Base-by-base conservation (phyloP, 371 early-diverging fungal genomes). In the Syncephalastrum monosporum region DNA sequence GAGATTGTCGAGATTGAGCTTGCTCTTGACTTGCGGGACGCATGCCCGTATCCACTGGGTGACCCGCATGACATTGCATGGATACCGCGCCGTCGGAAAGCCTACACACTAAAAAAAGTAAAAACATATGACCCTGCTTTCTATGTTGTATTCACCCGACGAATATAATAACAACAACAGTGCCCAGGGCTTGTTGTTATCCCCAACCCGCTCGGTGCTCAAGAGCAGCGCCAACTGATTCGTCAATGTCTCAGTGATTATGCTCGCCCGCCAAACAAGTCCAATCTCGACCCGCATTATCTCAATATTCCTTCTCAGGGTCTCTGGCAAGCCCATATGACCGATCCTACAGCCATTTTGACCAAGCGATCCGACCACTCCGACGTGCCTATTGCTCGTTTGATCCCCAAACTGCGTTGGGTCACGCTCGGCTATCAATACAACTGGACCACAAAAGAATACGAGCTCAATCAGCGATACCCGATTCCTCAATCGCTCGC, bases 361-460 rank as follows among this genome's bases (percentile, higher is more conserved):
- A 41, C 50, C 3, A 47, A 54, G 7, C 65, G 66, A 51, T 67
- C 53, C 52, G 59, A 41, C 6, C 54, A 41, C 29, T 43, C 23
- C 15, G 50, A 69, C 71, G 42, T 63, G 64, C 25, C 50, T 5
- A 6, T 25, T 69, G 0, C 67, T 64, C 14, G 60, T 68, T 13
- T 84, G 23, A 13, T 87, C 3, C 67, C 71, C 13, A 80, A 79
- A 48, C 72, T 91, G 69, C 82, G 95, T 5, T 96, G 96, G 97
- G 80, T 87, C 46, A 92, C 92, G 8, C 67, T 95, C n/a, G 95
- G 95, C 12, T 82, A 84, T 66, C 91, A 94, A 71, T 96, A 95
- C 72, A 84, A 96, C 70, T 96, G 97, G 97, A 72, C 86, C 1
- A 84, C 82, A 14, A 92, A 93, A 59, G 77, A 76, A 10, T 93